Base-by-base conservation (phyloP, 2,329 filamentous ascomycete species). In the Neonectria punicea region DNA sequence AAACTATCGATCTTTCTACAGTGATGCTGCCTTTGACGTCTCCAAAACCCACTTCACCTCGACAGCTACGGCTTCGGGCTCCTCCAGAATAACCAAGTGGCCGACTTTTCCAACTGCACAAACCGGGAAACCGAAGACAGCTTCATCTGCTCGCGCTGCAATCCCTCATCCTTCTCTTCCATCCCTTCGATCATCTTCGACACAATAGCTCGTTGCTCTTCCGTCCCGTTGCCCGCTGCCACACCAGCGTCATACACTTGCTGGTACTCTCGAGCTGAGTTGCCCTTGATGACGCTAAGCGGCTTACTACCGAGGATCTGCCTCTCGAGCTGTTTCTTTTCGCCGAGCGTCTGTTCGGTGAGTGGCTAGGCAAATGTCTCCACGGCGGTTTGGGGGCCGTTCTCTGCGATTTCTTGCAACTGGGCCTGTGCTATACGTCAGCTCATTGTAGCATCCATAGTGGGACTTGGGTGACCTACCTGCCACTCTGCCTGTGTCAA, bases 101-200 rank as follows among this genome's bases (percentile, higher is more conserved):
- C 53, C 53, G 53, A 8, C 39, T 32, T 44, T 22, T 56, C 8
- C 25, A 56, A 30, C 39, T 46, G 36, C 39, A 56, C 53, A 30
- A 56, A 56, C 13, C 53, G 53, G 18, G 53, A 55, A 14, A 55
- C 36, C 14, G 53, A 30, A 4, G 53, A 55, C 10, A 55, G 7
- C 3, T 30, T 44, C 39, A 46, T 13, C n/a, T 56, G 53, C 39
- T 56, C 53, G 30, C 53, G 39, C 53, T 56, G 39, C 39, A 56
- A 18, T 11, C 4, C n/a, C 13, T 32, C 6, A 8, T 46, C 39
- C 53, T 56, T 56, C 22, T 32, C 39, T n/a, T 56, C 39, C 53
- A 56, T 56, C 1, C 53, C 53, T 4, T 46, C 36, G 14, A 56
- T 46, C 53, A 56, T 56, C 20, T 44, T 56, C 5, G 20, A 30